A percentile compares a stretch with the other conserved stretches of the same genome.
Evolutionary conservation across 169 alveolate species (phyloP).

Genomic region (Prorocentrum cordatum): DNA sequence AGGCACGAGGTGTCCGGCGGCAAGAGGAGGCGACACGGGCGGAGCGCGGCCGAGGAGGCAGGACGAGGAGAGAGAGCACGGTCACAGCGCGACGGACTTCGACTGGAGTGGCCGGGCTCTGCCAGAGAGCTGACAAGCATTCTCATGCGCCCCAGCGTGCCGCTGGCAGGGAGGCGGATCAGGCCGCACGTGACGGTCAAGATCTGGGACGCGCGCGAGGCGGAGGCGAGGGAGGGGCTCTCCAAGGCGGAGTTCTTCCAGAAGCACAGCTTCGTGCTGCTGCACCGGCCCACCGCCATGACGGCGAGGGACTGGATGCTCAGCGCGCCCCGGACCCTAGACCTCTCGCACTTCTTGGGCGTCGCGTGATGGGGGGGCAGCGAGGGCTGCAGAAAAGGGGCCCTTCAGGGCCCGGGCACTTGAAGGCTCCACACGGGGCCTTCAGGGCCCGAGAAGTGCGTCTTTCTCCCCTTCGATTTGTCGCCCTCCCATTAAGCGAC

Average conservation of each 20-base stretch:
- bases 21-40: too few species aligned
- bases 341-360: constrained; percentile 50
- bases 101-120: too few species aligned
- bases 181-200: constrained; percentile 31
- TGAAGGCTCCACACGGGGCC: too few species aligned
- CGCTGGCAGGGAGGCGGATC: too few species aligned
- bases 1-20: too few species aligned
- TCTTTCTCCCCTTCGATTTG: too few species aligned
- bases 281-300: not conserved
- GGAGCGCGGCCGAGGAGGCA: too few species aligned
- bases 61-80: too few species aligned
- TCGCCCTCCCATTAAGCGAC: not conserved
- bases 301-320: constrained; percentile 16
- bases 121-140: too few species aligned
- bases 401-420: not conserved
- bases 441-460: too few species aligned
- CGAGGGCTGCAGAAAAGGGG: not conserved
- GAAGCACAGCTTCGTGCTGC: constrained; percentile 50
- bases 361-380: not conserved
- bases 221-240: constrained; percentile 4
- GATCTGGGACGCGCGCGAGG: constrained; percentile 18
- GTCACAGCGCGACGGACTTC: too few species aligned
- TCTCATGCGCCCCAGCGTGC: too few species aligned
- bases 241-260: constrained; percentile 55
- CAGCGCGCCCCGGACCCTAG: constrained; percentile 34